phyloP scores from a whole-genome alignment of 345 rosid genomes.

The Eucalyptus marginata region DNA sequence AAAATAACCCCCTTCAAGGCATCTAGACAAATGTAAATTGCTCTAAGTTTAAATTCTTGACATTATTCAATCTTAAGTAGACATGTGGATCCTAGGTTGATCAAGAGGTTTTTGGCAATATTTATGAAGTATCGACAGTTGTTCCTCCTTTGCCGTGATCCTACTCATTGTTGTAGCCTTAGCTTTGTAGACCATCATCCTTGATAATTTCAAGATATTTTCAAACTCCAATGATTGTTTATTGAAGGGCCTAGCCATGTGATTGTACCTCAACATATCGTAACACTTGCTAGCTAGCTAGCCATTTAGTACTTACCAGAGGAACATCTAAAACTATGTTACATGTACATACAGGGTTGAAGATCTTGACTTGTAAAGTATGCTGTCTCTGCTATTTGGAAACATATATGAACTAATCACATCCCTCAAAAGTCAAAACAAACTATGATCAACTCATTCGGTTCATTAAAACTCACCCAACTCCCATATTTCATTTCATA shows the following conservation, averaged over 20 bases:
- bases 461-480: neutral
- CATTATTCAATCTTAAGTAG: neutral
- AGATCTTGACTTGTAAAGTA: neutral
- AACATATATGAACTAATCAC: too few relatives aligned
- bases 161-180: neutral
- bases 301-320: neutral
- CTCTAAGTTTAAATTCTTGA: neutral
- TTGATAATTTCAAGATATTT: too few relatives aligned
- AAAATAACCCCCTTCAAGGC: neutral
- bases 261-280: neutral
- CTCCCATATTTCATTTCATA: neutral
- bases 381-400: fast-evolving
- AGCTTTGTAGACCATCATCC: neutral
- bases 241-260: neutral
- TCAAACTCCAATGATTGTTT: too few relatives aligned
- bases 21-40: neutral
- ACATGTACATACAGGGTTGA: too few relatives aligned
- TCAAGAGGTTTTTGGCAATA: neutral
- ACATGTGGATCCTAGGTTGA: too few relatives aligned
- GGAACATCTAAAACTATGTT: too few relatives aligned
- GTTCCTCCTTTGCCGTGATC: neutral
- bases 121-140: too few relatives aligned
- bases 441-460: neutral
- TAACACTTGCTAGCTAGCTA: neutral
- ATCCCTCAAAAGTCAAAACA: neutral